These are phyloP conservation scores for Paraglomus occultum DNA, from an alignment of 192 early-diverging fungal genomes.

Conservation along the genomic window DNA sequence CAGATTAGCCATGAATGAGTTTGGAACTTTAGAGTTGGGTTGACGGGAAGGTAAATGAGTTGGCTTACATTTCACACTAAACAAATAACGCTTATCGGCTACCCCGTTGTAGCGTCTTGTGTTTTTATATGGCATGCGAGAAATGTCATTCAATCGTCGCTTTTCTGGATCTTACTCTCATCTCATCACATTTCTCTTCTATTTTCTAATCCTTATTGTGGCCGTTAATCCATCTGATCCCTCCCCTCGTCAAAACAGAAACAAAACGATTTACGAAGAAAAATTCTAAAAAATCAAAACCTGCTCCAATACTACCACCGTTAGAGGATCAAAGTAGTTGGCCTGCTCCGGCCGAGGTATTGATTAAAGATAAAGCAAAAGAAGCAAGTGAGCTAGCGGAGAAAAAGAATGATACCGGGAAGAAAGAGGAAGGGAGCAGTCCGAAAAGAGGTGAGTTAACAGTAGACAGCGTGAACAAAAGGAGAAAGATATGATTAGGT, in stretches of 20 bases:
- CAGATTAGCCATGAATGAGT: too few species aligned
- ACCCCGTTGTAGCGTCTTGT: too few species aligned
- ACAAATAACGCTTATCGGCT: not conserved
- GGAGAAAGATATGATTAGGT: too few species aligned
- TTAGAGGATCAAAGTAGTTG: conserved; percentile 32
- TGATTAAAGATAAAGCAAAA: conserved; percentile 32
- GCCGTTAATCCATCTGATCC: not conserved
- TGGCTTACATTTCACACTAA: not conserved
- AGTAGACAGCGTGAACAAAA: too few species aligned
- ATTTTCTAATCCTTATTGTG: not conserved
- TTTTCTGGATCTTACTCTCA: not conserved
- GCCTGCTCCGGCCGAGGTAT: conserved; percentile 30
- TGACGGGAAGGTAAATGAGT: too few species aligned
- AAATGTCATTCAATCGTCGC: not conserved
- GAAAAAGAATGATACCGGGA: conserved; percentile 13
- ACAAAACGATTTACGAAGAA: conserved; percentile 19
- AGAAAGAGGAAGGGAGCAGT: conserved; percentile 17
- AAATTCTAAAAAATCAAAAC: conserved; percentile 15
- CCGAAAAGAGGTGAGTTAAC: conserved; percentile 18
- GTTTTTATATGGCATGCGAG: not conserved
- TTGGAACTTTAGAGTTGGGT: too few species aligned
- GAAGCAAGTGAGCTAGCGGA: conserved; percentile 22
- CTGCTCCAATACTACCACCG: conserved; percentile 22
- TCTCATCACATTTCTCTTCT: not conserved
- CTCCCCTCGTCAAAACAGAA: not conserved